Percentiles rank a stretch among this genome's conserved stretches.
Evolutionary conservation across 225 moss, liverwort and hornwort species (phyloP).

Genomic region (Physcomitrium patens): DNA sequence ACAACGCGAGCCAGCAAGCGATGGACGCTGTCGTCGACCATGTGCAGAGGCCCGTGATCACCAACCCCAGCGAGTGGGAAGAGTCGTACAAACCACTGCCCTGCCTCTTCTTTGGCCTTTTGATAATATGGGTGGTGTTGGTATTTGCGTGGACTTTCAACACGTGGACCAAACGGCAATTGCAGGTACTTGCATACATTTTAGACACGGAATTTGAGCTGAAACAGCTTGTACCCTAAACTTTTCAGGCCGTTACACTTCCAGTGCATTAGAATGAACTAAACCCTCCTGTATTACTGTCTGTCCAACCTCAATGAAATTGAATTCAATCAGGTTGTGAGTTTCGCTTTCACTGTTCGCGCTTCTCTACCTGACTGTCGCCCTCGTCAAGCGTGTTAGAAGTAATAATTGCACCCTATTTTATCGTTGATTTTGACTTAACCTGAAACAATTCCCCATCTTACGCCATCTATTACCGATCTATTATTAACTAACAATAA

Average conservation of each 20-base stretch:
- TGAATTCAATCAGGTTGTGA: background rate
- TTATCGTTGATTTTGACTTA: background rate
- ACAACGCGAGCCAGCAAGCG: background rate
- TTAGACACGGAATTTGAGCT: background rate
- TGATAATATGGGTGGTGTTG: slow-evolving; percentile 65
- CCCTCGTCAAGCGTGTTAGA: background rate
- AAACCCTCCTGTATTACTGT: background rate
- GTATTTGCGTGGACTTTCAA: slow-evolving; percentile 73
- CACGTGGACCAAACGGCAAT: slow-evolving; percentile 88
- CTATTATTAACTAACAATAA: background rate
- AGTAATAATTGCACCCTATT: background rate
- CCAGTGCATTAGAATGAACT: background rate
- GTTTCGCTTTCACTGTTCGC: background rate
- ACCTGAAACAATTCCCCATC: background rate
- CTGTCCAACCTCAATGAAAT: background rate
- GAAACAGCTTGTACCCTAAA: background rate
- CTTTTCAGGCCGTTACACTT: background rate
- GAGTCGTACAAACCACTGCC: slow-evolving; percentile 78
- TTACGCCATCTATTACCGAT: no score
- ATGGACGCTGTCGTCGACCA: slow-evolving; percentile 68
- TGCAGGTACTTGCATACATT: slow-evolving; percentile 62
- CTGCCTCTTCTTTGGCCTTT: slow-evolving; percentile 71
- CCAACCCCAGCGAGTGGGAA: slow-evolving; percentile 72
- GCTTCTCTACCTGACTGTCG: background rate
- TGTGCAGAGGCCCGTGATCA: slow-evolving; percentile 56